phyloP scores from a whole-genome alignment of 2,329 filamentous ascomycete genomes.

The Ophiocordyceps camponoti-saundersi region DNA sequence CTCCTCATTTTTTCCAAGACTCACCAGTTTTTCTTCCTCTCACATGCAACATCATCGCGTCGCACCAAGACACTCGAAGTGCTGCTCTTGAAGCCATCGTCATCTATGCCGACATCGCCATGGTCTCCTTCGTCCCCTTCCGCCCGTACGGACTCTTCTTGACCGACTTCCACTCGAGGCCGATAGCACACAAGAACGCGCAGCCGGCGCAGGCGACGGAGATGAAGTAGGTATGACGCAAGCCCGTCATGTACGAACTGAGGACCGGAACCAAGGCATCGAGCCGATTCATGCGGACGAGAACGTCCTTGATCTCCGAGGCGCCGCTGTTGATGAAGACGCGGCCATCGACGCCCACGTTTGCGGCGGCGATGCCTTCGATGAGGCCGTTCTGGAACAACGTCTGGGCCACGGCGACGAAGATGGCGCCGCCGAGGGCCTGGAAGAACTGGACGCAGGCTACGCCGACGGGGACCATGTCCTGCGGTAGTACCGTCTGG shows the following conservation, averaged over 20 bases:
- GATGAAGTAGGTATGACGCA: slow-evolving; percentile 35
- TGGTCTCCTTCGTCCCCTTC: slow-evolving; percentile 8
- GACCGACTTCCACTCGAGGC: slow-evolving; percentile 35
- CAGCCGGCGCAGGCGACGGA: slow-evolving; percentile 27
- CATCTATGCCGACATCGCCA: slow-evolving; percentile 6
- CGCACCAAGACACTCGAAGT: too few relatives aligned
- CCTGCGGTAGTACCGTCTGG: slow-evolving; percentile 31
- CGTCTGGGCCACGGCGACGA: slow-evolving; percentile 47
- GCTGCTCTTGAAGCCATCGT: too few relatives aligned
- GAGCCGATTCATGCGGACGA: slow-evolving; percentile 21
- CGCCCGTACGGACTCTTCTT: slow-evolving; percentile 20
- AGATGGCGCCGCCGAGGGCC: slow-evolving; percentile 46
- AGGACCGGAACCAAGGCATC: slow-evolving; percentile 25
- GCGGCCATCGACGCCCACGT: slow-evolving; percentile 26
- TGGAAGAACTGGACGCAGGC: slow-evolving; percentile 45
- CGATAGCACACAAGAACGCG: slow-evolving; percentile 25
- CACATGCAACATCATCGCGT: too few relatives aligned
- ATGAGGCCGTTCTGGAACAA: slow-evolving; percentile 50
- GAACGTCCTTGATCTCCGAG: slow-evolving; percentile 27
- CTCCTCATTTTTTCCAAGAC: too few relatives aligned
- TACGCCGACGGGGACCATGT: slow-evolving; percentile 31
- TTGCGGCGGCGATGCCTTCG: slow-evolving; percentile 25
- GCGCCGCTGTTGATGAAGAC: slow-evolving; percentile 36
- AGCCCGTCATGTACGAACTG: slow-evolving; percentile 28
- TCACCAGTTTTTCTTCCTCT: too few relatives aligned